Conservation (phyloP, 2,329 filamentous ascomycete genomes). For the Colletotrichum coccodes region DNA sequence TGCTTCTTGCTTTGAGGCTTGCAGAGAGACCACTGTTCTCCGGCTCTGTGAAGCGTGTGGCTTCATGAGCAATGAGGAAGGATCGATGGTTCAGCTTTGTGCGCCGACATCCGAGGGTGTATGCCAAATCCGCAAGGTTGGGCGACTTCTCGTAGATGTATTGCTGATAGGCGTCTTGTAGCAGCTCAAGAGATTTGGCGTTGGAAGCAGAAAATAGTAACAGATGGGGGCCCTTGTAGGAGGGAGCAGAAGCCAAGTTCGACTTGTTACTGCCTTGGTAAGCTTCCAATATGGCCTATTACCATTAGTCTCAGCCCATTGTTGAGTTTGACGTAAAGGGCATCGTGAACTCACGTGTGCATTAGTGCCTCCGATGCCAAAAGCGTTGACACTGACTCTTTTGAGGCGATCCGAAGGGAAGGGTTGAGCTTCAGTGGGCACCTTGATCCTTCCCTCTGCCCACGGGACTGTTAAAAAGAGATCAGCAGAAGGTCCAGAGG, state of each 20-base stretch:
- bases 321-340: too few relatives aligned
- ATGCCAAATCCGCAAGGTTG: constrained; percentile 37
- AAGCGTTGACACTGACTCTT: constrained; percentile 47
- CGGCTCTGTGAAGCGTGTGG: too few relatives aligned
- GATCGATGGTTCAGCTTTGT: constrained; percentile 39
- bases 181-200: constrained; percentile 31
- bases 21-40: too few relatives aligned
- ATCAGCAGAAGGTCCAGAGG: too few relatives aligned
- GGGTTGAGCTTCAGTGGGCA: constrained; percentile 36
- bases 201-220: constrained; percentile 33
- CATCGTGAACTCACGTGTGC: too few relatives aligned
- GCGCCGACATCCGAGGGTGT: constrained; percentile 42
- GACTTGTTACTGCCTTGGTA: too few relatives aligned
- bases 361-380: constrained; percentile 44
- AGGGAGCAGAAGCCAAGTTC: too few relatives aligned
- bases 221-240: too few relatives aligned
- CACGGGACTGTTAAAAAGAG: too few relatives aligned
- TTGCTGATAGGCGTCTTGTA: constrained; percentile 27
- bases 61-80: constrained; percentile 33
- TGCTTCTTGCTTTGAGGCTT: constrained; percentile 39
- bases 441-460: constrained; percentile 33
- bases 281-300: not conserved
- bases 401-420: constrained; percentile 39
- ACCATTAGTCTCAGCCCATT: not conserved
- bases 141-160: constrained; percentile 32